Base-by-base conservation (phyloP, 2,329 filamentous ascomycete species). In the Akanthomyces lecanii region DNA sequence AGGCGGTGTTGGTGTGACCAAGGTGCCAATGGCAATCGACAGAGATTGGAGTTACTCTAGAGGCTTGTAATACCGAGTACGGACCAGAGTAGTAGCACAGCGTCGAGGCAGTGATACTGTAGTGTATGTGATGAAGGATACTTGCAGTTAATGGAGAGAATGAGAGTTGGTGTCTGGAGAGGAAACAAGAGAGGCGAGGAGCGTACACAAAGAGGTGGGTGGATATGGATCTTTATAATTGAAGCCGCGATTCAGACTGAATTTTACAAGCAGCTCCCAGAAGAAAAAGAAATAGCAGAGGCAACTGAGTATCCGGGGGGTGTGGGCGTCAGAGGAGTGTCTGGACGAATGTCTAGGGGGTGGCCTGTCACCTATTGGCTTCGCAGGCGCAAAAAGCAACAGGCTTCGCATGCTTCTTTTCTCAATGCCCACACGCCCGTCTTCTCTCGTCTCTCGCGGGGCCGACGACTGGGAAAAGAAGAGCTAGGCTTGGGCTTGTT, bases 191-290 rank as follows among this genome's bases (percentile, higher is more conserved):
- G 21, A 44, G 18, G 25, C 5, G 16, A 45, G 16, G 21, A 44
- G 12, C 25, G 16, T 1, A 4, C 11, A 40, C 10, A 16, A 23
- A 36, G 57, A 60, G 33, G 57, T 52, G 57, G 57, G 57, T 44
- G 57, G 47, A 36, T 28, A 60, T 51, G 45, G 57, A 52, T 51
- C 47, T 61, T 61, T 61, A 61, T 61, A 61, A 61, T 45, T 52
- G 16, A 54, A 54, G 59, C 40, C 50, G 59, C 50, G 42, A 61
- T 61, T 61, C 40, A 52, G 47, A 60, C 48, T 44, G 57, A 18
- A 33, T 50, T 60, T 60, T 21, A n/a, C 33, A 44, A 60, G 33
- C 25, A 30, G 25, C 23, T 52, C 23, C 48, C 23, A 60, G 48
- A 44, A 60, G 36, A 40, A 60, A 60, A 57, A 60, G 45, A 52